Evolutionary conservation across 1,139 yeast species (phyloP), one percentile per base, ranked within the genome.

Genomic region (Kodamaea sp.): DNA sequence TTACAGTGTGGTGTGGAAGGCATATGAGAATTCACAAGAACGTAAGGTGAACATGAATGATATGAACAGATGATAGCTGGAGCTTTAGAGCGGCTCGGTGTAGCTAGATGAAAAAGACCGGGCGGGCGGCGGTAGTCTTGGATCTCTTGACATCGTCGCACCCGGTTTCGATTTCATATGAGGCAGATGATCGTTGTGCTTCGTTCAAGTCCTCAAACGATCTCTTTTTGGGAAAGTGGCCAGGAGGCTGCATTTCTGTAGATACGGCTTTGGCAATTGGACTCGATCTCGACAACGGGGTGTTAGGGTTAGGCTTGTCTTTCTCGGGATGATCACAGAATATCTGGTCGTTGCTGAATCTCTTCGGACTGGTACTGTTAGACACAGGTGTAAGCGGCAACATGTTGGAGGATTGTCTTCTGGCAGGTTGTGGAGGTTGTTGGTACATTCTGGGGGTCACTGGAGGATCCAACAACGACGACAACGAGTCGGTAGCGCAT

Each of bases 361-460:
- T 37, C 32, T 46, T 51, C 15, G 61, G 61, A 34, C 56, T 50
- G 8, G 60, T 55, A 35, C 51, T 53, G 38, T 50, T 55, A 16
- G 59, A 53, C 15, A 57, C 51, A 7, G 63, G 63, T 13, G 63
- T 58, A 24, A 58, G 47, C 22, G 63, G 63, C 27, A 44, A 35
- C 29, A 39, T 38, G 23, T 37, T 34, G 31, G 39, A 28, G 11
- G 34, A 21, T 5, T 30, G 23, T 16, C 30, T 34, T 16, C 29
- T 34, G 36, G 37, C 37, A 37, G 35, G 28, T 27, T 11, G 37
- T 29, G 2, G 44, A 38, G 31, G 30, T 19, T 14, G 25, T 28
- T 11, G 31, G 14, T 38, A 24, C 26, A 35, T 30, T 23, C 44
- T 38, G 3, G 50, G 55, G 3, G 50, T 50, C 36, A 46, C 50